These are phyloP conservation scores for Pichia exigua DNA, from an alignment of 805 yeast genomes.

Conservation along the genomic window DNA sequence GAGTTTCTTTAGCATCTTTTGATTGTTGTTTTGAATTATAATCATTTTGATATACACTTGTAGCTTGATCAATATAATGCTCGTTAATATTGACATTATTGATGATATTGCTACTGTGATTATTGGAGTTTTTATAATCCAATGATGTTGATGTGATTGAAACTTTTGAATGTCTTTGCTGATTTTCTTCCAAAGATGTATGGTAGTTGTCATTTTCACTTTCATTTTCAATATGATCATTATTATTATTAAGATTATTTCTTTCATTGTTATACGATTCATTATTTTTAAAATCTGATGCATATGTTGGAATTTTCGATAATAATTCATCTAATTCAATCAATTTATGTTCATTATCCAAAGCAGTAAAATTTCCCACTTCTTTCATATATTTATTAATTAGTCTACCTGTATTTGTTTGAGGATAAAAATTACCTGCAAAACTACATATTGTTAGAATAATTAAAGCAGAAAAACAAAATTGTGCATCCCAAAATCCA, in stretches of 20 bases:
- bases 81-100: not conserved
- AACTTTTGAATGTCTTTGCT: not conserved
- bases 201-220: not conserved
- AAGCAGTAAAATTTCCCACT: conserved; percentile 27
- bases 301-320: conserved; percentile 4
- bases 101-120: not conserved
- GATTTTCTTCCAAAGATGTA: not conserved
- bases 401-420: conserved; percentile 18
- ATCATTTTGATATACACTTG: not conserved
- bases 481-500: conserved; percentile 31
- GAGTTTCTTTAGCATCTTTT: not conserved
- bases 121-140: not conserved
- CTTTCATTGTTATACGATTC: not conserved
- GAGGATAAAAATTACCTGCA: conserved; percentile 17
- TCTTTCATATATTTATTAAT: conserved; percentile 19
- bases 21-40: not conserved
- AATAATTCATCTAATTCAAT: conserved; percentile 17
- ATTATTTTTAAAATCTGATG: not conserved
- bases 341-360: conserved; percentile 24
- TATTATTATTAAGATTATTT: not conserved
- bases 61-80: not conserved
- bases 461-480: conserved; percentile 25
- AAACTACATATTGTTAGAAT: conserved; percentile 21
- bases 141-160: not conserved
- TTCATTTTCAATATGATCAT: not conserved